Conservation (phyloP, 2,329 filamentous ascomycete species). For the Scytalidium sp. region DNA sequence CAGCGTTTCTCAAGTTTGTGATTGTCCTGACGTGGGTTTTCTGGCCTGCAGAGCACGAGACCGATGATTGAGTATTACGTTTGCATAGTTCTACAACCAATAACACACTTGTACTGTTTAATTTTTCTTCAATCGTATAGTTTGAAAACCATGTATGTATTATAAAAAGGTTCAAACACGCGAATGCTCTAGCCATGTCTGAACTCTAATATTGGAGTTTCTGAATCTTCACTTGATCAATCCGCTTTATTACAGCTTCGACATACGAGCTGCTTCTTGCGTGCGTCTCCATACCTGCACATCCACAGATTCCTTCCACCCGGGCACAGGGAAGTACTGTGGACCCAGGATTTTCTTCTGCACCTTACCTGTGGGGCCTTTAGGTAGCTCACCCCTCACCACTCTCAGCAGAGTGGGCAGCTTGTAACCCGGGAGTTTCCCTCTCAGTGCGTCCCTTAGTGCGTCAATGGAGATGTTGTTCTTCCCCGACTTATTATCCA, state of each 20-base stretch:
- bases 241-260: too few relatives aligned
- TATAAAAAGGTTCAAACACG: too few relatives aligned
- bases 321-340: constrained; percentile 30
- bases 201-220: too few relatives aligned
- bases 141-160: too few relatives aligned
- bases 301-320: background rate
- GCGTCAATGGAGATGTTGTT: background rate
- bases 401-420: background rate
- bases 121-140: too few relatives aligned
- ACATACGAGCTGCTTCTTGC: too few relatives aligned
- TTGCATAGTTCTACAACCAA: too few relatives aligned
- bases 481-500: background rate
- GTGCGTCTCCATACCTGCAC: background rate
- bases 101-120: too few relatives aligned
- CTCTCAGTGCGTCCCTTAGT: background rate
- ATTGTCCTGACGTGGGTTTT: constrained; percentile 56
- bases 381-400: background rate
- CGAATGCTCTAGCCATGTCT: too few relatives aligned
- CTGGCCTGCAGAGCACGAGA: constrained; percentile 47
- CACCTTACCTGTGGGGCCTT: background rate
- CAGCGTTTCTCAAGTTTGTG: constrained; percentile 43
- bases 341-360: constrained; percentile 32
- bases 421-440: background rate
- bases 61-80: too few relatives aligned
- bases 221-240: too few relatives aligned